Conservation (phyloP, 495 filamentous ascomycete species). For the Neurospora africana region DNA sequence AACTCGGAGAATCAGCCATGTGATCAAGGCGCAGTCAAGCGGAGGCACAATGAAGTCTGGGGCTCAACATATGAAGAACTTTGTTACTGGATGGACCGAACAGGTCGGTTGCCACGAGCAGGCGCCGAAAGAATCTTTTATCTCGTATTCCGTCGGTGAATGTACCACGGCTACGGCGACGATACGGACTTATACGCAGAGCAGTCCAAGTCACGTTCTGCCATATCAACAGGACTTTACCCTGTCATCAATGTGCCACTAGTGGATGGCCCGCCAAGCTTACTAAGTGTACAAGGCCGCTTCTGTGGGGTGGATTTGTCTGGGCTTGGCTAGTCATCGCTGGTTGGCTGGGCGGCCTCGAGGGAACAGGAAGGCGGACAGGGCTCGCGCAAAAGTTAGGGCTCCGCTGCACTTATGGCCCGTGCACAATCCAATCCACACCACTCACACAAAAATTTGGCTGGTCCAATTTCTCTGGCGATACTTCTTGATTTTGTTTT, state of each 20-base stretch:
- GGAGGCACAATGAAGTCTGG: neutral
- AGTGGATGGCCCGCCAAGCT: neutral
- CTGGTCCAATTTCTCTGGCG: slow-evolving; percentile 11
- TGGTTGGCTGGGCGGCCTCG: neutral
- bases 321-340: neutral
- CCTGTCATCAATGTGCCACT: neutral
- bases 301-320: neutral
- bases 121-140: neutral
- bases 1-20: neutral
- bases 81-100: neutral
- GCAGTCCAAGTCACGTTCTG: neutral
- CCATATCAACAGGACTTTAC: neutral
- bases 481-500: slow-evolving; percentile 13
- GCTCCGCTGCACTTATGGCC: slow-evolving; percentile 21
- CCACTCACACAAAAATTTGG: slow-evolving; percentile 22
- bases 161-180: neutral
- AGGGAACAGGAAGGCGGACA: neutral
- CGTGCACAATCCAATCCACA: slow-evolving; percentile 9
- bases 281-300: neutral
- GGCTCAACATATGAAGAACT: neutral
- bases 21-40: neutral
- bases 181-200: neutral
- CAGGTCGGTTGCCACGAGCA: neutral
- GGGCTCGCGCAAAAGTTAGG: slow-evolving; percentile 13
- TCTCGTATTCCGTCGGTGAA: neutral